Percentiles rank a stretch among this genome's conserved stretches.
phyloP scores from a whole-genome alignment of 1,284 basidiomycete genomes.

The Papiliotrema nemorosa region DNA sequence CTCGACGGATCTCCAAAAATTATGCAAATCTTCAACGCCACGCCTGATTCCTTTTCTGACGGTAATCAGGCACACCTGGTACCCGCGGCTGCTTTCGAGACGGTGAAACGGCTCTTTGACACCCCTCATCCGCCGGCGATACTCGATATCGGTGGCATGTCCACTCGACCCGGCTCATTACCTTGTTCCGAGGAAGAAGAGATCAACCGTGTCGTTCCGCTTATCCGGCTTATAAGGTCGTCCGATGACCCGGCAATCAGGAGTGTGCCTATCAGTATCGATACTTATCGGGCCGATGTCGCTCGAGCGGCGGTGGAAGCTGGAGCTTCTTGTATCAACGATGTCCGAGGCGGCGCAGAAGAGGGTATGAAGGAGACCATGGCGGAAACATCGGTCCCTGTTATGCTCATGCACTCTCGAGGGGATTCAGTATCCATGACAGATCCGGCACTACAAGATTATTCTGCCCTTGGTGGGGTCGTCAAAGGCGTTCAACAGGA shows the following conservation, averaged over 20 bases:
- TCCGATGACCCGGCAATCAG: slow-evolving; percentile 13
- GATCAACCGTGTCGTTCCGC: slow-evolving; percentile 66
- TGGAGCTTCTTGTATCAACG: slow-evolving; percentile 92
- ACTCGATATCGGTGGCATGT: slow-evolving; percentile 91
- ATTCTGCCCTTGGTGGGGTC: slow-evolving; percentile 56
- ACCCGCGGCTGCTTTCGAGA: slow-evolving; percentile 25
- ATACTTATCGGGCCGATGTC: slow-evolving; percentile 86
- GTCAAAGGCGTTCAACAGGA: slow-evolving; percentile 70
- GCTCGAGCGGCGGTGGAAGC: slow-evolving; percentile 72
- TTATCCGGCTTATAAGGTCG: slow-evolving; percentile 54
- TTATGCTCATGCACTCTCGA: slow-evolving; percentile 92
- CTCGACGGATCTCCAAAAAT: slow-evolving; percentile 58
- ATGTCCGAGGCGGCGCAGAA: slow-evolving; percentile 72
- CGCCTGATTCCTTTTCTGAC: slow-evolving; percentile 97
- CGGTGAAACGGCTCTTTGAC: slow-evolving; percentile 18
- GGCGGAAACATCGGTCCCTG: slow-evolving; percentile 58
- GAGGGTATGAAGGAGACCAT: slow-evolving; percentile 65
- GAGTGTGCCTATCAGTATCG: slow-evolving; percentile 70
- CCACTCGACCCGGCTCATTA: slow-evolving; percentile 70
- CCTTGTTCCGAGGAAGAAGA: slow-evolving; percentile 73
- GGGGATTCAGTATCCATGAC: slow-evolving; percentile 61
- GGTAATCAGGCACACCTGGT: slow-evolving; percentile 49
- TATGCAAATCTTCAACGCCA: slow-evolving; percentile 93
- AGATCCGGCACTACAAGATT: slow-evolving; percentile 65
- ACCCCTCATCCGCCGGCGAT: slow-evolving; percentile 56